Evolutionary conservation across 495 filamentous ascomycete species (phyloP), one percentile per base, ranked within the genome.

Genomic region (Aspergillus nanangensis): DNA sequence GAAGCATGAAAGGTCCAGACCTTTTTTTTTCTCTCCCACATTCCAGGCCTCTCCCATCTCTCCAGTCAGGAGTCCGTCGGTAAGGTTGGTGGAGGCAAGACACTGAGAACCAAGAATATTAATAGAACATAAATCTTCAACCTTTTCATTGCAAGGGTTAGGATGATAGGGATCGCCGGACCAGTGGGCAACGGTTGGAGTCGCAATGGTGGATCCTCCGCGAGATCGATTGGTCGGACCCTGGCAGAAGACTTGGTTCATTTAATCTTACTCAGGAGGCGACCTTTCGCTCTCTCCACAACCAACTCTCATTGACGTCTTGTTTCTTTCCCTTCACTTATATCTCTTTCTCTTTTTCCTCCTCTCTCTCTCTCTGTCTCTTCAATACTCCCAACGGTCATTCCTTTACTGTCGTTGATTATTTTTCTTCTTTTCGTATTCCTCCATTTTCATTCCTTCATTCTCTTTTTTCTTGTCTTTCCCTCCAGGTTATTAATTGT

Each of bases 281-380:
- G 21, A 40, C 32, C 38, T 21, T 22, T 44, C 27, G n/a, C 27
- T 17, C 25, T 33, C 50, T 44, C 50, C 50, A 52, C 50, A 34
- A 36, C 35, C 37, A 38, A 20, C 21, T 24, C 45, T 42, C n/a
- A 17, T 34, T 48, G 50, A 52, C 45, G 45, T 52, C 47, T 45
- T 8, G 44, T 20, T 50, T 41, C 27, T 41, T 32, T 41, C 44
- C 48, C 31, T 39, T 22, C 15, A 25, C 21, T 38, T n/a, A 18
- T 33, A 10, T 35, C 14, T 23, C 35, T 27, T 5, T 18, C 29
- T 41, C 11, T 39, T 21, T 41, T 19, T 41, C 3, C 15, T 41
- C 33, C 21, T 8, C 23, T 23, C 31, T 46, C 44, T 32, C 38
- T 36, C 27, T 17, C 42, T 29, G 17, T 22, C 18, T 39, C 20